phyloP scores from a whole-genome alignment of 2,329 filamentous ascomycete genomes.

The Diaporthe sp. region DNA sequence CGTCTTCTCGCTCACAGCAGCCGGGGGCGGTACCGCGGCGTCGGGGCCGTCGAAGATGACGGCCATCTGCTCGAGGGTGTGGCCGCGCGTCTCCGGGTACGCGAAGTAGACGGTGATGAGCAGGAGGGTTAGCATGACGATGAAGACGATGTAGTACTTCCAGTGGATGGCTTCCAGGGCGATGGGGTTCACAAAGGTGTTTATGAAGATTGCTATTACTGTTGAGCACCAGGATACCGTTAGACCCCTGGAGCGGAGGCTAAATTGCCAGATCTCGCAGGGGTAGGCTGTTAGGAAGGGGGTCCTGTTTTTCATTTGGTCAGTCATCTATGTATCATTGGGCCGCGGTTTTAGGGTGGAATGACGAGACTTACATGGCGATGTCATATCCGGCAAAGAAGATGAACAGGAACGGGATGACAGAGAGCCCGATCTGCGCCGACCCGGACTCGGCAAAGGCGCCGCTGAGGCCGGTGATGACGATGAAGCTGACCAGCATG shows the following conservation, averaged over 20 bases:
- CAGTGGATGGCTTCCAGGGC: slow-evolving; percentile 37
- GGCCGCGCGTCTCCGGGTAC: slow-evolving; percentile 35
- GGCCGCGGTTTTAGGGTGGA: neutral
- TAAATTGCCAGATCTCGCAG: slow-evolving; percentile 59
- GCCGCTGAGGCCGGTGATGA: slow-evolving; percentile 53
- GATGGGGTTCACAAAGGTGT: slow-evolving; percentile 37
- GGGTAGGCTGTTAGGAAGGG: slow-evolving; percentile 50
- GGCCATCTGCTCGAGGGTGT: slow-evolving; percentile 28
- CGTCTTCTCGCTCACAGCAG: neutral
- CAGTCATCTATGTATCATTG: neutral
- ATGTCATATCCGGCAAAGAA: slow-evolving; percentile 52
- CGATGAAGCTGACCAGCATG: slow-evolving; percentile 55
- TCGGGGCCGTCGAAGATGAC: slow-evolving; percentile 29
- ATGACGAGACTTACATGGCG: slow-evolving; percentile 37
- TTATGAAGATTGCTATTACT: slow-evolving; percentile 35
- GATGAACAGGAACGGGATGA: slow-evolving; percentile 53
- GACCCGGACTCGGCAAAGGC: slow-evolving; percentile 46
- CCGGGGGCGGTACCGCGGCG: neutral
- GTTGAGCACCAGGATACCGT: slow-evolving; percentile 38
- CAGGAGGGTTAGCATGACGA: slow-evolving; percentile 34
- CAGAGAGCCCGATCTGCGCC: slow-evolving; percentile 46
- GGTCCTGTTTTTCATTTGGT: neutral
- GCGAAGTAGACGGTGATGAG: slow-evolving; percentile 35
- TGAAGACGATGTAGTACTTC: slow-evolving; percentile 41
- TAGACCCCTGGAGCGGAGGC: slow-evolving; percentile 59